Conservation (phyloP, 495 filamentous ascomycete species). For the Articulospora tetracladia region DNA sequence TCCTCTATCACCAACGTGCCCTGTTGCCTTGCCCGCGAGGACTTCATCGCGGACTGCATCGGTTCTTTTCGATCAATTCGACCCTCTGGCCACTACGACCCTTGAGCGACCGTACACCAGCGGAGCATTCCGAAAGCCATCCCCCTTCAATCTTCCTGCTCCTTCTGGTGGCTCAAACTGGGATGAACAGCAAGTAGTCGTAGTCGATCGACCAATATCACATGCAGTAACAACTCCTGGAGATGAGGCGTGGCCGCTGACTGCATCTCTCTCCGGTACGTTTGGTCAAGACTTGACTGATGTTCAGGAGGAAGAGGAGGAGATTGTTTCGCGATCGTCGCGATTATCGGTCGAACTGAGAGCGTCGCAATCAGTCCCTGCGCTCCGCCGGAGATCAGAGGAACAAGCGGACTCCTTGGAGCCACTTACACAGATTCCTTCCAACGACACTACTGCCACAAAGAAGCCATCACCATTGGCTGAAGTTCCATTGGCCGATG, state of each 20-base stretch:
- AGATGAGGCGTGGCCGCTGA: constrained; percentile 26
- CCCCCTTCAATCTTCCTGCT: constrained; percentile 26
- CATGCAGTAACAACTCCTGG: constrained; percentile 23
- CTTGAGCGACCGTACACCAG: constrained; percentile 38
- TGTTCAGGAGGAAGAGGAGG: constrained; percentile 74
- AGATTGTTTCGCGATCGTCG: constrained; percentile 12
- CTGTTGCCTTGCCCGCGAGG: constrained; percentile 36
- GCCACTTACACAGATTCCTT: constrained; percentile 5
- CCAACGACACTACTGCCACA: not conserved
- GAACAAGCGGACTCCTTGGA: constrained; percentile 8
- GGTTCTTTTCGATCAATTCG: constrained; percentile 36
- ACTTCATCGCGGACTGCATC: constrained; percentile 45
- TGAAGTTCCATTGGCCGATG: constrained; percentile 18
- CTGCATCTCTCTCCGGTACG: constrained; percentile 10
- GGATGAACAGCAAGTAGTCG: constrained; percentile 1
- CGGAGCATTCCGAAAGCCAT: constrained; percentile 36
- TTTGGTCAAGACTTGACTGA: constrained; percentile 33
- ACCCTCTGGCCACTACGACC: constrained; percentile 26
- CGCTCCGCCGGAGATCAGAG: constrained; percentile 11
- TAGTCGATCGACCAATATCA: constrained; percentile 3
- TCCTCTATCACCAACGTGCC: constrained; percentile 29
- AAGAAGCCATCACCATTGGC: constrained; percentile 1
- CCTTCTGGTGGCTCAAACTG: not conserved
- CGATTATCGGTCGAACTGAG: constrained; percentile 15
- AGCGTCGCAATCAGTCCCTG: constrained; percentile 23